Evolutionary conservation across 208 protist genomes (phyloP), one percentile per base, ranked within the genome.

Genomic region (Endotrypanum monterogeii): DNA sequence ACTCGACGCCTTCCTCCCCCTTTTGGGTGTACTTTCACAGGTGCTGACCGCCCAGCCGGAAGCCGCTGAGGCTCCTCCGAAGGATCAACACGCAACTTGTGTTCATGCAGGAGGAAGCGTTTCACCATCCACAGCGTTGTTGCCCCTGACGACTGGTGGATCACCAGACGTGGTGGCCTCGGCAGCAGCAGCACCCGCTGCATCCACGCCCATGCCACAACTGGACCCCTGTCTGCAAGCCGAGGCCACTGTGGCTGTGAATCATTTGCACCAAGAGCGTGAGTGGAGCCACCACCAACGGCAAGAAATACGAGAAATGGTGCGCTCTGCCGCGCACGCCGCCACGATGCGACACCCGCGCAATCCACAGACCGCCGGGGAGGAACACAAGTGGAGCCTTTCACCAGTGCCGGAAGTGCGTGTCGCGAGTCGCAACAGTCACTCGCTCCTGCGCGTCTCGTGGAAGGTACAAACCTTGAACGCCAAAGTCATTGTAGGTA

Each of bases 391-490:
- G 54, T 83, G 79, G 79, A 75, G 69, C 28, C 56, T 84, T n/a
- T 74, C 79, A 35, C 79, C 75, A 41, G 69, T 84, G 63, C 71
- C 79, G 61, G 74, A 80, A 55, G 79, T 83, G 73, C 79, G 73
- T 1, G 75, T 80, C 52, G 60, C 35, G 11, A 74, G 72, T 25
- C 52, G 51, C 28, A 71, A 32, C 6, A 44, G 63, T 0, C 58
- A 68, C 4, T 52, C 41, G 50, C 63, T 76, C 35, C 66, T 57
- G 6, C 68, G 67, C 3, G 74, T 84, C 14, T 76, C 76, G 68
- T 85, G 80, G 80, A 77, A 74, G 67, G 76, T 85, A 71, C 80
- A 85, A 57, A 76, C 76, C 11, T 56, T 80, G 48, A 87, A 87
- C 28, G 83, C 83, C 1, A 87, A 87, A 61, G 56, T 79, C 16